Conservation (phyloP, 2,329 filamentous ascomycete species). For the Neopestalotiopsis sp. region DNA sequence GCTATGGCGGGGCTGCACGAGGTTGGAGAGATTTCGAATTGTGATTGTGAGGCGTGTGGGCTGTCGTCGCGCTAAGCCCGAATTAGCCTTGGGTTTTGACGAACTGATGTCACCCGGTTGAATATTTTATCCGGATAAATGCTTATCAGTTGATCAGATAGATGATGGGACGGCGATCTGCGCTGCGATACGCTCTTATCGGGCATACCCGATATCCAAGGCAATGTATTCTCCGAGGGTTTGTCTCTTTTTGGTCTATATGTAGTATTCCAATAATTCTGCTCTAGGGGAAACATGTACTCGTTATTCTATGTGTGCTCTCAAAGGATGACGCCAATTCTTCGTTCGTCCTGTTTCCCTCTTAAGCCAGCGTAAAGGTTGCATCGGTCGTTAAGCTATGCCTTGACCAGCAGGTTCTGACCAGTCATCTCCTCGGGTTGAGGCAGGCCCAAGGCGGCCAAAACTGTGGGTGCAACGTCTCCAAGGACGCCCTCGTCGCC, state of each 20-base stretch:
- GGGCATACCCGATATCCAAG: background rate
- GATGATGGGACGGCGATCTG: background rate
- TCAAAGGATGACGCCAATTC: background rate
- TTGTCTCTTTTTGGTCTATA: slow-evolving; percentile 9
- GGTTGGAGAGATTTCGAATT: slow-evolving; percentile 34
- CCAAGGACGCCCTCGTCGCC: slow-evolving; percentile 83
- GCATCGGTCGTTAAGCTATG: slow-evolving; percentile 40
- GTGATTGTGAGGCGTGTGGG: slow-evolving; percentile 29
- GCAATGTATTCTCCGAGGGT: background rate
- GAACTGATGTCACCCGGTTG: slow-evolving; percentile 1
- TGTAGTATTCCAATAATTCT: background rate
- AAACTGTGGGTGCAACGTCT: slow-evolving; percentile 93
- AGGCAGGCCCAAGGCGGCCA: slow-evolving; percentile 88
- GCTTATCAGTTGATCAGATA: background rate
- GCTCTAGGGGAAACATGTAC: background rate
- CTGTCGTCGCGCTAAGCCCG: slow-evolving; percentile 24
- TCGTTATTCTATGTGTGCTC: background rate
- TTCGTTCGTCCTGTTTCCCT: background rate
- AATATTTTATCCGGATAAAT: slow-evolving; percentile 10
- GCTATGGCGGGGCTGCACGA: slow-evolving; percentile 34
- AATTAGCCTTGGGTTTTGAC: slow-evolving; percentile 17
- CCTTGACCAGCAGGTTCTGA: slow-evolving; percentile 80
- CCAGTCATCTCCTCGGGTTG: slow-evolving; percentile 95
- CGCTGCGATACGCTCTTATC: background rate
- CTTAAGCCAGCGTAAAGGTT: background rate